Base-by-base conservation (phyloP, 2,329 filamentous ascomycete genomes). In the Alternaria arborescens region DNA sequence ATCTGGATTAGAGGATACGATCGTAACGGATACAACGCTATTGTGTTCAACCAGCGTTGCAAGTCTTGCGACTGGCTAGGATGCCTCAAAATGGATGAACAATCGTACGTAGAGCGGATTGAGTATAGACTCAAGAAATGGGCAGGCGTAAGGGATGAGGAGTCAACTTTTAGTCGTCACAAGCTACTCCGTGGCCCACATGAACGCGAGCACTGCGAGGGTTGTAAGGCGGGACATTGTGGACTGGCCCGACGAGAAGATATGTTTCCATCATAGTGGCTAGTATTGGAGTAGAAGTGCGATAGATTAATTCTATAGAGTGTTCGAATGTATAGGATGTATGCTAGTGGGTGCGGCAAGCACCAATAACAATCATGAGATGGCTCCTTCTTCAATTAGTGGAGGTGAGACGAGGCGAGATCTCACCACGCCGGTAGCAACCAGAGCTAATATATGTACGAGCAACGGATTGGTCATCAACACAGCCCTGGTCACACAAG, bases 111-210 rank as follows among this genome's bases (percentile, higher is more conserved):
- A 26, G 67, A 70, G 5, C 58, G 69, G 47, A 59, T 72, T 47
- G 43, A 69, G 30, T 70, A 67, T 34, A 61, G 70, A 50, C 51
- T 72, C 10, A 69, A 65, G 60, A 67, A 38, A 38, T 72, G 67
- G 70, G 68, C 70, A 46, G 70, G 67, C 16, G 54, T 70, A 20
- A 2, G 5, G 10, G 24, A 60, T 14, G 58, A 66, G 48, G 18
- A 7, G 12, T 58, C 24, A 38, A 8, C 26, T 2, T 58, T 42
- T 30, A 10, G 24, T 22, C 8, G 3, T n/a, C 20, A 20, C 2
- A 34, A 24, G 24, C 0, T 24, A 0, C 24, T 24, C 24, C 38
- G 5, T 2, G n/a, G 14, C 4, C 60, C 55, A 5, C 55, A 62
- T 43, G 32, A 58, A 16, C 40, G 5, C 5, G 30, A 32, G 3